Evolutionary conservation across 2,329 filamentous ascomycete species (phyloP), one percentile per base, ranked within the genome.

Genomic region (Bipolaris victoriae): DNA sequence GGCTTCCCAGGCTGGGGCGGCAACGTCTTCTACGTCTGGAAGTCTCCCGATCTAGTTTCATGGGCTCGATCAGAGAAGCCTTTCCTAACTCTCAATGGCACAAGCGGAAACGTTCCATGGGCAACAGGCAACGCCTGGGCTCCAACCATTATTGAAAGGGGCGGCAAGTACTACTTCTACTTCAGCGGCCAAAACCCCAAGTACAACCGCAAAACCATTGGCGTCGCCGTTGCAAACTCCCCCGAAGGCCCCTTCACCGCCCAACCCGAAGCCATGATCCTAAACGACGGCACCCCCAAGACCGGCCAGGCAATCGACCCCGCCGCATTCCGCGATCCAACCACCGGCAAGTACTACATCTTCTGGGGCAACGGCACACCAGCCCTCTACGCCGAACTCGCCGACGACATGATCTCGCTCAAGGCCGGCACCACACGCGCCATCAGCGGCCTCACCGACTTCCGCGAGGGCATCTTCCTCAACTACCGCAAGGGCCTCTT

Each of bases 81-180:
- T 2, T 62, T 72, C 57, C 57, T 72, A 41, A 70, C 68, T 0
- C 66, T 72, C 13, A 68, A 72, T 39, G 67, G 69, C 18, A 69
- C 68, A 3, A 58, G 37, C 13, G 69, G 69, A 15, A 71, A 70
- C 44, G 68, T 72, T 0, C 68, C 68, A 3, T 72, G 68, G 69
- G 69, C 69, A 0, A 59, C 56, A 1, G 68, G 69, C 10, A 67
- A 70, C 33, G 68, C 68, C 3, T 71, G 68, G 69, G 69, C 69
- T 2, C 68, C 68, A 0, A 69, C 69, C 5, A 68, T 72, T 49
- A 69, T 66, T 49, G 62, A 65, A 24, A 60, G 63, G 10, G 31
- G 58, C 4, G 51, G 60, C 9, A 70, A 66, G 18, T 72, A 64
- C 58, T 72, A 68, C 54, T 71, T 71, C 55, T 71, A 72, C 65